Evolutionary conservation across 345 rosid genomes (phyloP), one percentile per base, ranked within the genome.

Genomic region (Moricandia moricandioides): DNA sequence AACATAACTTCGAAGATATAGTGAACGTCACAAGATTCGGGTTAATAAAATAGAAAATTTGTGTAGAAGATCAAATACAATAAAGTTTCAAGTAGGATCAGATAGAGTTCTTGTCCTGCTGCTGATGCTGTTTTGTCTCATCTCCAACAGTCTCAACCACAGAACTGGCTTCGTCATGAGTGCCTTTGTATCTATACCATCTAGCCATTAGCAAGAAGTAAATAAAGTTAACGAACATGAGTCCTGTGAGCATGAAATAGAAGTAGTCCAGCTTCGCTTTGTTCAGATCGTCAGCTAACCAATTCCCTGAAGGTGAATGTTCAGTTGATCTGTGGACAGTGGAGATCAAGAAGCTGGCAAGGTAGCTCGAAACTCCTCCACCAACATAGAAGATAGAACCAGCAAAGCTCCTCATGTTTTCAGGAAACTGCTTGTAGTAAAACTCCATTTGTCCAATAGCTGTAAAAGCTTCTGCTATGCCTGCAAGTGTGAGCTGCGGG

Each of bases 401-500:
- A 0, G 83, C 86, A 12, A 84, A 69, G 66, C 84, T 84, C 64
- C 43, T 84, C 87, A 84, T 84, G 71, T 82, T 84, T 55, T 84
- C 87, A 5, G 88, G 85, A 39, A 85, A 83, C 72, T 85, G 85
- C 72, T 83, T 85, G 82, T 85, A 85, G 82, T 83, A 85, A 66
- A 85, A 83, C 72, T 81, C 88, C 73, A 79, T 61, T 33, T 79
- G 83, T 26, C 83, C 86, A 33, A 81, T 70, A 21, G 79, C 71
- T 49, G 76, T 55, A 61, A 79, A 81, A n/a, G 86, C 87, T 70
- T 88, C 90, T 0, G 83, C 72, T 16, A 86, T 58, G 52, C 92
- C 92, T 18, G 81, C 83, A 7, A 88, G 69, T 3, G 21, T 14
- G 5, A 86, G 78, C 79, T 88, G 90, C 39, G 88, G 92, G 57